Conservation (phyloP, 768 basidiomycete genomes). For the Suillus hirtellus region DNA sequence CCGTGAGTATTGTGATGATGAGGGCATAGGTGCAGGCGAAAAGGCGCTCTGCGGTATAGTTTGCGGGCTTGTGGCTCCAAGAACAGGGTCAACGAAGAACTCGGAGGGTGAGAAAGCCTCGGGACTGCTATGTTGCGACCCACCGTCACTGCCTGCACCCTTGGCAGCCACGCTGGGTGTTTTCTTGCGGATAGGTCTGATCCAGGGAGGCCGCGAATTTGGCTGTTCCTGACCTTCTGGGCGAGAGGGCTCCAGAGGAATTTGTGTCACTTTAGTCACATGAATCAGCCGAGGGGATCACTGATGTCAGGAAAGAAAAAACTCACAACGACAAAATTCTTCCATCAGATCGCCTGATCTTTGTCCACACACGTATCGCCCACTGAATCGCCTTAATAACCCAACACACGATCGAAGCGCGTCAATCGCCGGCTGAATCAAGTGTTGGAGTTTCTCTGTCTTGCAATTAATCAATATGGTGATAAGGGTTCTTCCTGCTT, state of each 20-base stretch:
- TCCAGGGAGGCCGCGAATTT: constrained; percentile 74
- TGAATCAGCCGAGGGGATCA: constrained; percentile 14
- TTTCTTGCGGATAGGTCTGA: constrained; percentile 85
- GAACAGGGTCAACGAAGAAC: constrained; percentile 54
- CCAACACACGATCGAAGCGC: constrained; percentile 87
- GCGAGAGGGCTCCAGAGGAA: constrained; percentile 74
- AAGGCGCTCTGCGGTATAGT: constrained; percentile 17
- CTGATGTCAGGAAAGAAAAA: constrained; percentile 3
- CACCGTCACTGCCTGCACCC: constrained; percentile 44
- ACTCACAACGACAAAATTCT: constrained; percentile 85
- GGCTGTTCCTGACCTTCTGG: constrained; percentile 50
- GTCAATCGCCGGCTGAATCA: constrained; percentile 82
- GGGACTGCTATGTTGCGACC: constrained; percentile 54
- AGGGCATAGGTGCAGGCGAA: constrained; percentile 21
- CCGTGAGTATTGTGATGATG: constrained; percentile 28
- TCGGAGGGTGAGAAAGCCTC: constrained; percentile 67
- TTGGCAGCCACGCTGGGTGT: constrained; percentile 49
- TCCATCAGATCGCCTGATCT: constrained; percentile 92
- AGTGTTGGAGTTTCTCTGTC: constrained; percentile 67
- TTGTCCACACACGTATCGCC: constrained; percentile 88
- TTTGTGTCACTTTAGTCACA: constrained; percentile 64
- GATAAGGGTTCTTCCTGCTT: constrained; percentile 88
- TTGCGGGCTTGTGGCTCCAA: constrained; percentile 28
- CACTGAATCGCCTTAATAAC: constrained; percentile 85
- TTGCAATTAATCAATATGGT: constrained; percentile 88